Evolutionary conservation across 495 filamentous ascomycete species (phyloP), one percentile per base, ranked within the genome.

Genomic region (Penicillium steckii): DNA sequence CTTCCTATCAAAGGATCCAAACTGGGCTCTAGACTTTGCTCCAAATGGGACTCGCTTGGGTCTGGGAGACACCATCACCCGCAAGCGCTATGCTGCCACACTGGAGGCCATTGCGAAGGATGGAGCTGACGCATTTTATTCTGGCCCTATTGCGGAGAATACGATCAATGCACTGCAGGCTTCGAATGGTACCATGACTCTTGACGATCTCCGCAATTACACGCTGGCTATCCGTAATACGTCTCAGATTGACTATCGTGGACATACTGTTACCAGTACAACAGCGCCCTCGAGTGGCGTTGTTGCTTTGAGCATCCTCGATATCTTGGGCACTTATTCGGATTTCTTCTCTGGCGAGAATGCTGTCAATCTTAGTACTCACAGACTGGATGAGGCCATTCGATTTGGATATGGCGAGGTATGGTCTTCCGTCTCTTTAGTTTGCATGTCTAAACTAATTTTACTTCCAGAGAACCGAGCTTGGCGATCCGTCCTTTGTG

Each of bases 11-110:
- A 74, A 84, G 0, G 80, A 95, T 50, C 87, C 88, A 0, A 77
- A 80, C 1, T 96, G 89, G 86, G 89, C 91, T 3, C 61, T 87
- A 18, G 92, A 97, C 55, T 97, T 96, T 66, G 91, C 91, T 12
- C 92, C 92, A 0, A 85, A 92, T 46, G 87, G 87, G 3, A 86
- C 79, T 1, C 71, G 87, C 2, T 60, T 95, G 0, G 75, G 77
- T 9, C 63, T 91, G 8, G 87, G 86, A 9, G 90, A 95, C 30
- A 85, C 67, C 0, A 88, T 97, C 46, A 91, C 88, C 0, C 74
- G 91, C 22, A 85, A 82, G 56, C 79, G 92, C 18, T 91, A 88
- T 65, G 91, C 89, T 9, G 71, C 87, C 50, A 91, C 90, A 0
- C 77, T 97, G 0, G 83, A 91, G 51, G 74, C 76, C 4, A 88